A percentile compares a stretch with the other conserved stretches of the same genome.
These are phyloP conservation scores for Chrysanthemum makinoi DNA, from an alignment of 129 eudicot species.

Conservation along the genomic window DNA sequence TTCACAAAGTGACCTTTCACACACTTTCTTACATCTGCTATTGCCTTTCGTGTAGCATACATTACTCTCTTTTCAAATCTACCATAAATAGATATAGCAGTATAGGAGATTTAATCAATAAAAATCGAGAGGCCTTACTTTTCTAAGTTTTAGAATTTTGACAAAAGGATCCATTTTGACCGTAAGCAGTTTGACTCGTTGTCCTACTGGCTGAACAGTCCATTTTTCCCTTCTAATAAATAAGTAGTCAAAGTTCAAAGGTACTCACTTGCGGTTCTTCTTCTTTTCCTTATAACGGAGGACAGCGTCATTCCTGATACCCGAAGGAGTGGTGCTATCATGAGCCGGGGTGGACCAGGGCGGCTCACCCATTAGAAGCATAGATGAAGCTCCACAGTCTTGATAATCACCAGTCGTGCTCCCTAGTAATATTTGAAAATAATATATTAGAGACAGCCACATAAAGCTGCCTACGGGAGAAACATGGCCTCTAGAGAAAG, in stretches of 20 bases:
- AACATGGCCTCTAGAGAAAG: too few species aligned
- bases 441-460: constrained; percentile 66
- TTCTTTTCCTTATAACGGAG: constrained; percentile 89
- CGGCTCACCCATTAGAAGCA: constrained; percentile 73
- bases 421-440: constrained; percentile 68
- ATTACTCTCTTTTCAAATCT: constrained; percentile 87
- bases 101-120: background rate
- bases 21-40: constrained; percentile 86
- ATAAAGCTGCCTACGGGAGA: too few species aligned
- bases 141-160: too few species aligned
- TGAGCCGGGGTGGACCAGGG: constrained; percentile 68
- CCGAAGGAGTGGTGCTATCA: constrained; percentile 53
- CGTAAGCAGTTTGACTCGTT: background rate
- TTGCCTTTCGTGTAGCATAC: constrained; percentile 80
- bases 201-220: background rate
- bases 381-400: constrained; percentile 84
- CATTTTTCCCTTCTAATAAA: background rate
- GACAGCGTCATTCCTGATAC: constrained; percentile 74
- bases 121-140: background rate
- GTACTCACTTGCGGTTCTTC: constrained; percentile 70
- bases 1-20: constrained; percentile 89
- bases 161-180: background rate
- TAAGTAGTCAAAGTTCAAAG: background rate
- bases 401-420: constrained; percentile 79
- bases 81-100: background rate